Evolutionary conservation across 2,329 filamentous ascomycete genomes (phyloP).

Genomic region (Capronia americana): DNA sequence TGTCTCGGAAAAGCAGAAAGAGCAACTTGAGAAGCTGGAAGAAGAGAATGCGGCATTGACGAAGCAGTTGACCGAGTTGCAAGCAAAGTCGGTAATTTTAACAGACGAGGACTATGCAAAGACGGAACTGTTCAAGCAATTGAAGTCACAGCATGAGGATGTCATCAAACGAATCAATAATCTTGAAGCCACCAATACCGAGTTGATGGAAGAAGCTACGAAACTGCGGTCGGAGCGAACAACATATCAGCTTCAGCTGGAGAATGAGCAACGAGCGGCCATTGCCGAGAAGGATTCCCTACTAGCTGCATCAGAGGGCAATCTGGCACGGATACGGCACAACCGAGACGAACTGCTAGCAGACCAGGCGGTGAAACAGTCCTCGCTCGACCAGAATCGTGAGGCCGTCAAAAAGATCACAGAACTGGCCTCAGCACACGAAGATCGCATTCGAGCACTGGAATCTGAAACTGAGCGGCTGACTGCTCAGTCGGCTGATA

Average conservation of each 20-base stretch:
- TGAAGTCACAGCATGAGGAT: conserved; percentile 90
- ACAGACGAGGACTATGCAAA: conserved; percentile 93
- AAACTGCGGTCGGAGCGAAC: conserved; percentile 85
- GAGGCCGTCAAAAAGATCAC: conserved; percentile 74
- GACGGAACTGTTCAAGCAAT: conserved; percentile 90
- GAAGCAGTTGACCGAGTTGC: conserved; percentile 79
- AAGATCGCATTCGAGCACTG: conserved; percentile 78
- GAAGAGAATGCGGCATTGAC: conserved; percentile 75
- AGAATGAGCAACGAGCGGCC: conserved; percentile 76
- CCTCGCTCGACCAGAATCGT: conserved; percentile 77
- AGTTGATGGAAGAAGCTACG: conserved; percentile 82
- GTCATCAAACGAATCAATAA: conserved; percentile 91
- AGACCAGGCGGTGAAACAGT: conserved; percentile 79
- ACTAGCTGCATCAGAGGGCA: conserved; percentile 78
- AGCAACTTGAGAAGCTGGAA: conserved; percentile 81
- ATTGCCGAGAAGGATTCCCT: conserved; percentile 82
- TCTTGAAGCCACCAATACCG: conserved; percentile 84
- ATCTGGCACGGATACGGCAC: conserved; percentile 83
- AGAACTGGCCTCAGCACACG: conserved; percentile 78
- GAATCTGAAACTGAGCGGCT: conserved; percentile 83
- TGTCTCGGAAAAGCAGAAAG: conserved; percentile 79
- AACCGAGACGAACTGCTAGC: conserved; percentile 84
- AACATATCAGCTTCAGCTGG: conserved; percentile 78
- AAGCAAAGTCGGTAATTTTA: conserved; percentile 64
- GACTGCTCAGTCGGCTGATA: conserved; percentile 42